These are phyloP conservation scores for Trichoderma afroharzianum DNA, from an alignment of 2,329 filamentous ascomycete genomes.

Conservation along the genomic window DNA sequence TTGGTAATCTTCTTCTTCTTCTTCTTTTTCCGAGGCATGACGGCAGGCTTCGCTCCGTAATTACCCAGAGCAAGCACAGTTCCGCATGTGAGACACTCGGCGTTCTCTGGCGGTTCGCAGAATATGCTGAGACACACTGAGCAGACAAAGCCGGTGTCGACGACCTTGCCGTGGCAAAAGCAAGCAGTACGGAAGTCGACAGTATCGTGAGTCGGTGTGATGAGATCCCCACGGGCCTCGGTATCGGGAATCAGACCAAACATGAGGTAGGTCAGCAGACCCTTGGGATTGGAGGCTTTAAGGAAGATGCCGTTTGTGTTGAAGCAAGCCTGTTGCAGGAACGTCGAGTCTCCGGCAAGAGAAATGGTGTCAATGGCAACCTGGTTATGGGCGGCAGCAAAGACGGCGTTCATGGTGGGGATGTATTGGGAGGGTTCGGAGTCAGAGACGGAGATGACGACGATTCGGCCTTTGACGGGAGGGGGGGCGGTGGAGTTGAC, in stretches of 20 bases:
- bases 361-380: constrained; percentile 93
- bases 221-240: constrained; percentile 56
- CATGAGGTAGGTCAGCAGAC: constrained; percentile 89
- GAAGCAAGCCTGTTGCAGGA: constrained; percentile 82
- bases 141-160: constrained; percentile 92
- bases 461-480: constrained; percentile 59
- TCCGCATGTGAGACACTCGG: constrained; percentile 78
- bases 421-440: constrained; percentile 89
- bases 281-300: constrained; percentile 55
- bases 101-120: constrained; percentile 60
- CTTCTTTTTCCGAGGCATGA: constrained; percentile 67
- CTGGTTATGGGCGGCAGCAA: constrained; percentile 82
- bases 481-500: constrained; percentile 28
- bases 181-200: constrained; percentile 98
- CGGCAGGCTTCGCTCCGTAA: constrained; percentile 73
- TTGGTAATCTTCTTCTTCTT: constrained; percentile 67
- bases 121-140: constrained; percentile 96
- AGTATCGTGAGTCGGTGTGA: constrained; percentile 75
- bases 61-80: constrained; percentile 72
- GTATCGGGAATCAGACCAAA: constrained; percentile 77
- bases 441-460: constrained; percentile 86
- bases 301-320: constrained; percentile 59
- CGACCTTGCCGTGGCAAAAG: constrained; percentile 89
- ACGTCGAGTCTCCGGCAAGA: constrained; percentile 79
- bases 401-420: constrained; percentile 96